Conservation (phyloP, 306 rosid species). For the Cucurbita pepo region DNA sequence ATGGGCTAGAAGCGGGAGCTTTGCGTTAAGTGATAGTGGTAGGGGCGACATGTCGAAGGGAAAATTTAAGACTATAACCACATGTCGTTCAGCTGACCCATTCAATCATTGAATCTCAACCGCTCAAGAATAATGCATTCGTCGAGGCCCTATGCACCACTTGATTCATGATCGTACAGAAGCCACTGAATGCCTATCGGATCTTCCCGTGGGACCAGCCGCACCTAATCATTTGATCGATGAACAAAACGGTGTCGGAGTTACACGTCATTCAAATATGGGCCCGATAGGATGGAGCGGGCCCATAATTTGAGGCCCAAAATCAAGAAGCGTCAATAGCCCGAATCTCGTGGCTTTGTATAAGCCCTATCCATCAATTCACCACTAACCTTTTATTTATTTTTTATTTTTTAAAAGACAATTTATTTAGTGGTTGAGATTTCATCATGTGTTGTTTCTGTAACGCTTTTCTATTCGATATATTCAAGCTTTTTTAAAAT, state of each 20-base stretch:
- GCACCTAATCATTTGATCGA: not conserved
- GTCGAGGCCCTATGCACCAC: not conserved
- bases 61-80: not conserved
- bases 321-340: not conserved
- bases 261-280: not conserved
- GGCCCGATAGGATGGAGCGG: not conserved
- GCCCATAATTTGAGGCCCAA: not conserved
- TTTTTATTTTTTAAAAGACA: not conserved
- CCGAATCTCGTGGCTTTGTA: slow-evolving; percentile 3
- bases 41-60: not conserved
- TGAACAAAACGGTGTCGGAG: not conserved
- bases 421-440: not conserved
- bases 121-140: not conserved
- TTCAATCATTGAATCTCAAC: not conserved
- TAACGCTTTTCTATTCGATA: not conserved
- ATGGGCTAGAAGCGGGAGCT: not conserved
- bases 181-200: not conserved
- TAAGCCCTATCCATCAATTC: not conserved
- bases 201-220: not conserved
- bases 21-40: not conserved
- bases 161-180: not conserved
- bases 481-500: not conserved
- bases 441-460: not conserved
- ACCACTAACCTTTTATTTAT: not conserved
- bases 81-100: not conserved